A percentile compares a stretch with the other conserved stretches of the same genome.
These are phyloP conservation scores for Macrolepiota fuliginosa DNA, from an alignment of 768 basidiomycete genomes.

Conservation along the genomic window DNA sequence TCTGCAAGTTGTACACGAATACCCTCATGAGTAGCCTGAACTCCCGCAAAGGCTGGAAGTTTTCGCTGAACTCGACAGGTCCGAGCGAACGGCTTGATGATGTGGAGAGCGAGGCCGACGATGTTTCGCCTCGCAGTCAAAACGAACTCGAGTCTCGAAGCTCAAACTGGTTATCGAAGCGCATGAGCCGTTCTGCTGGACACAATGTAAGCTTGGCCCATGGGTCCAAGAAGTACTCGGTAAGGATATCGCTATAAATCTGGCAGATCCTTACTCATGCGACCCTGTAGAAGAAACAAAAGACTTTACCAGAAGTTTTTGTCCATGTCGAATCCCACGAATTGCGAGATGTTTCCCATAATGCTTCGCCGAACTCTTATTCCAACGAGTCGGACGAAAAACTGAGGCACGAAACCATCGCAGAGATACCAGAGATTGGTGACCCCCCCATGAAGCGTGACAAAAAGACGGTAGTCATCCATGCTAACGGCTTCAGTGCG, in stretches of 20 bases:
- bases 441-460: not conserved
- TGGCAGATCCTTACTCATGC: not conserved
- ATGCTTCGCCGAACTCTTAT: not conserved
- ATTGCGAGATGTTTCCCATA: constrained; percentile 8
- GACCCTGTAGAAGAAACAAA: not conserved
- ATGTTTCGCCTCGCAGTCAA: not conserved
- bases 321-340: constrained; percentile 23
- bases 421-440: not conserved
- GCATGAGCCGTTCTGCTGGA: not conserved
- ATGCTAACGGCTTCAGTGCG: not conserved
- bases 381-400: not conserved
- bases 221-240: not conserved
- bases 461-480: not conserved
- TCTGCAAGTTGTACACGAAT: constrained; percentile 41
- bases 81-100: not conserved
- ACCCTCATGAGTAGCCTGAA: constrained; percentile 39
- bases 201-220: not conserved
- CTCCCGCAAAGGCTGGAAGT: constrained; percentile 29
- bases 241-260: not conserved
- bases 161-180: not conserved
- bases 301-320: constrained; percentile 16
- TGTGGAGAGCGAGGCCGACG: not conserved
- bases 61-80: not conserved
- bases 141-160: not conserved
- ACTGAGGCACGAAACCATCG: not conserved